Conservation (phyloP, 495 filamentous ascomycete genomes). For the Tetracladium setigerum region DNA sequence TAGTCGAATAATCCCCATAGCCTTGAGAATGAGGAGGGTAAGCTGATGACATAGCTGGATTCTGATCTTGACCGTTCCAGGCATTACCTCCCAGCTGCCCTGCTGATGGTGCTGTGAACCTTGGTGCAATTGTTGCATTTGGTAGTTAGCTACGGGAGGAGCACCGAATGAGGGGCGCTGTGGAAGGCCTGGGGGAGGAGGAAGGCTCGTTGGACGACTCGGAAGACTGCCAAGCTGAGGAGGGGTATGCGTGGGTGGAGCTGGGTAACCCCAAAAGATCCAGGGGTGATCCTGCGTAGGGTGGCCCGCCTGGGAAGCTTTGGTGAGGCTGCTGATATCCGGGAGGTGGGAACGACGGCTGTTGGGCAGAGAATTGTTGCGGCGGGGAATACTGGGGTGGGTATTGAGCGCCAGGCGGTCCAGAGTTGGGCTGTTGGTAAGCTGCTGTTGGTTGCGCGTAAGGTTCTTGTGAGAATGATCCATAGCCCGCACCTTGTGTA, state of each 20-base stretch:
- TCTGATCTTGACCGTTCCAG: constrained; percentile 24
- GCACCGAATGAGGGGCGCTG: constrained; percentile 55
- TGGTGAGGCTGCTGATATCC: constrained; percentile 12
- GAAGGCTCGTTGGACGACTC: constrained; percentile 42
- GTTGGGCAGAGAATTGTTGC: constrained; percentile 11
- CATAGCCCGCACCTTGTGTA: constrained; percentile 21
- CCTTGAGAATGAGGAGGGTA: constrained; percentile 24
- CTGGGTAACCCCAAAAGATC: constrained; percentile 34
- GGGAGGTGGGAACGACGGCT: constrained; percentile 15
- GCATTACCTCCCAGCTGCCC: constrained; percentile 21
- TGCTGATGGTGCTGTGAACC: constrained; percentile 25
- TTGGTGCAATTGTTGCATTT: constrained; percentile 59
- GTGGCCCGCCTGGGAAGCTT: constrained; percentile 12
- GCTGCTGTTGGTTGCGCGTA: constrained; percentile 19
- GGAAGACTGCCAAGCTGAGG: constrained; percentile 26
- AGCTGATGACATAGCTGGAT: constrained; percentile 27
- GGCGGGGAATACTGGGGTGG: constrained; percentile 19
- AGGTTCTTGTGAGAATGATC: constrained; percentile 23
- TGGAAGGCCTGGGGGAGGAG: constrained; percentile 51
- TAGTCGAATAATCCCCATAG: constrained; percentile 26
- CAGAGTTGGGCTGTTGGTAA: constrained; percentile 24
- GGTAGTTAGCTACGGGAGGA: constrained; percentile 44
- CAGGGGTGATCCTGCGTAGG: constrained; percentile 36
- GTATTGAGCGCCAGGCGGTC: constrained; percentile 18
- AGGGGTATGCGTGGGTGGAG: constrained; percentile 28